These are phyloP conservation scores for Boletus vinaceobasis DNA, from an alignment of 768 basidiomycete species.

Conservation along the genomic window DNA sequence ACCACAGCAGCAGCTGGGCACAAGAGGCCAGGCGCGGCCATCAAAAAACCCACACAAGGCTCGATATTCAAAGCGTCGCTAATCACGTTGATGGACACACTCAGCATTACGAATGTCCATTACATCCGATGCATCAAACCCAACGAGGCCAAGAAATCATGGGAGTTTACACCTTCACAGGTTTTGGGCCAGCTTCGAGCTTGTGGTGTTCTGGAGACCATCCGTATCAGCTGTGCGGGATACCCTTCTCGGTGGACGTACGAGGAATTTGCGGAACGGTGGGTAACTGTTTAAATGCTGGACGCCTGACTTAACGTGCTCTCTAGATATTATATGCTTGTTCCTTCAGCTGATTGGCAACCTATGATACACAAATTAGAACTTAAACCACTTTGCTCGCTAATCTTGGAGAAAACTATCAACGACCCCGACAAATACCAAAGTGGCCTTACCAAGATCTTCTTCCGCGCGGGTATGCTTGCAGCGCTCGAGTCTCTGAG, in stretches of 20 bases:
- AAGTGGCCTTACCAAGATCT: slow-evolving; percentile 95
- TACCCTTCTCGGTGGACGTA: slow-evolving; percentile 99
- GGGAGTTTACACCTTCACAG: slow-evolving; percentile 96
- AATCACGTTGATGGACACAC: slow-evolving; percentile 93
- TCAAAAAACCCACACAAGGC: slow-evolving; percentile 94
- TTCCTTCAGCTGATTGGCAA: slow-evolving; percentile 82
- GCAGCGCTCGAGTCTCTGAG: slow-evolving; percentile 91
- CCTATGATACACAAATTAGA: slow-evolving; percentile 81
- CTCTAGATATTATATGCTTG: slow-evolving; percentile 92
- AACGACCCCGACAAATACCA: slow-evolving; percentile 97
- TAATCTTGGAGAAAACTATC: slow-evolving; percentile 83
- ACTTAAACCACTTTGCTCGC: slow-evolving; percentile 73
- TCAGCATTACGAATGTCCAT: slow-evolving; percentile 96
- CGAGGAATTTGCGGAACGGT: slow-evolving; percentile 98
- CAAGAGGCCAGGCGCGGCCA: slow-evolving; percentile 64
- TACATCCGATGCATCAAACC: slow-evolving; percentile 99
- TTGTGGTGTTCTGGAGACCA: slow-evolving; percentile 98
- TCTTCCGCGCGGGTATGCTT: slow-evolving; percentile 99
- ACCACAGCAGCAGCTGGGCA: slow-evolving; percentile 36
- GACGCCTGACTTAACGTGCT: slow-evolving; percentile 18
- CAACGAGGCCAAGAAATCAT: slow-evolving; percentile 93
- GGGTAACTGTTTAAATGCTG: slow-evolving; percentile 24
- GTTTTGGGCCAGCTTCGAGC: slow-evolving; percentile 93
- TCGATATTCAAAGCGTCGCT: slow-evolving; percentile 97
- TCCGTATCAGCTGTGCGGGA: slow-evolving; percentile 97